Conservation (phyloP, 2,329 filamentous ascomycete genomes). For the Aciculosporium take region DNA sequence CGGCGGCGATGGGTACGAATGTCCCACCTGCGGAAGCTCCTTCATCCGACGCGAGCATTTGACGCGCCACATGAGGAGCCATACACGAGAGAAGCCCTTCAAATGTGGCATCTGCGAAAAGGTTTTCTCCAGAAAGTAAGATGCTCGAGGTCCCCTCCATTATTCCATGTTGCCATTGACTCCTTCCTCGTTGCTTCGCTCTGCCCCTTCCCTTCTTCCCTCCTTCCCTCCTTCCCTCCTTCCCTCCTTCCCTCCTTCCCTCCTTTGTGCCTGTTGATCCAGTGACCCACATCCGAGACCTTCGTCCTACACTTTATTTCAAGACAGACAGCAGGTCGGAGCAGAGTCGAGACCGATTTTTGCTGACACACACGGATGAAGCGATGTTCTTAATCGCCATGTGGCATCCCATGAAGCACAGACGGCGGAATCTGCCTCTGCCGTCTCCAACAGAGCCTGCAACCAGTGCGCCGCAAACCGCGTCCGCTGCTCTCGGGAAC, state of each 20-base stretch:
- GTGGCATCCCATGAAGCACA: background rate
- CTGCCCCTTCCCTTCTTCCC: no score
- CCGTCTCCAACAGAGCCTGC: background rate
- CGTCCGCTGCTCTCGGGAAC: background rate
- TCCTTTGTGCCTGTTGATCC: no score
- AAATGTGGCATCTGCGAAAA: background rate
- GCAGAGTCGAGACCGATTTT: background rate
- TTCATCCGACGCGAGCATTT: background rate
- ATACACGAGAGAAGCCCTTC: background rate
- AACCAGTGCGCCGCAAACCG: background rate
- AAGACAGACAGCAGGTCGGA: no score
- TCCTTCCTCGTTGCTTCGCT: no score
- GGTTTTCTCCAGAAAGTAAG: background rate
- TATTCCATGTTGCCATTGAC: no score
- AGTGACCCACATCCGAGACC: no score
- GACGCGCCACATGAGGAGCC: background rate
- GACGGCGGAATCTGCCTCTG: background rate
- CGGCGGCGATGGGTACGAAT: background rate
- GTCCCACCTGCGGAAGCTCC: background rate
- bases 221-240: background rate
- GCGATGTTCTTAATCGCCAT: background rate
- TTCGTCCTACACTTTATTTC: no score
- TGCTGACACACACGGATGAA: background rate
- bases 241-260: no score
- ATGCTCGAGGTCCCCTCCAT: no score